phyloP scores from a whole-genome alignment of 2,329 filamentous ascomycete genomes.

The Fusarium lyarnte region DNA sequence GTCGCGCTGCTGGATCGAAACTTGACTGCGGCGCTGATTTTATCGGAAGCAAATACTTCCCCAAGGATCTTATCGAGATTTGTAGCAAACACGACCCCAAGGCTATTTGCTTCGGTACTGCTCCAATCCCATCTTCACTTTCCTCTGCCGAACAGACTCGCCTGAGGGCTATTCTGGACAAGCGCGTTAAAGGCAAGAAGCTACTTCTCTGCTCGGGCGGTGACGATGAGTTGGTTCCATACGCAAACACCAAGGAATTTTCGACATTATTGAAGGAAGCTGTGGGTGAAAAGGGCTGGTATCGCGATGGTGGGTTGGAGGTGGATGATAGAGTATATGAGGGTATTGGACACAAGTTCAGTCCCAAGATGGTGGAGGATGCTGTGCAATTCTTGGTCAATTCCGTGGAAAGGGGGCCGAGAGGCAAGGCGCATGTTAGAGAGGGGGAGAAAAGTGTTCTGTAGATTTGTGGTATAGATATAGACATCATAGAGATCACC shows the following conservation, averaged over 20 bases:
- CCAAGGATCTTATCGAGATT: slow-evolving; percentile 69
- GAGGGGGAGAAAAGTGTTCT: slow-evolving; percentile 44
- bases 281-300: slow-evolving; percentile 56
- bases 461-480: slow-evolving; percentile 6
- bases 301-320: slow-evolving; percentile 63
- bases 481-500: slow-evolving; percentile 40
- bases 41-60: slow-evolving; percentile 82
- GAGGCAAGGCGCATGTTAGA: slow-evolving; percentile 40
- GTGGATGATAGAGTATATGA: slow-evolving; percentile 75
- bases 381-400: slow-evolving; percentile 70
- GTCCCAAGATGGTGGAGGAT: slow-evolving; percentile 71
- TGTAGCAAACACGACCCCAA: slow-evolving; percentile 78
- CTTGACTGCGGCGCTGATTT: slow-evolving; percentile 69
- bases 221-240: slow-evolving; percentile 78
- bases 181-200: slow-evolving; percentile 67
- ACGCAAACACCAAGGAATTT: slow-evolving; percentile 67
- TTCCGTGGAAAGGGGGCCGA: slow-evolving; percentile 50
- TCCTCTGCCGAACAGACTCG: slow-evolving; percentile 54
- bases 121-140: slow-evolving; percentile 46
- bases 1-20: slow-evolving; percentile 77
- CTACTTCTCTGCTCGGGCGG: slow-evolving; percentile 73
- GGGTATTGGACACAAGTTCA: slow-evolving; percentile 76
- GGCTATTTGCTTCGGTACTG: slow-evolving; percentile 72
- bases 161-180: slow-evolving; percentile 57
- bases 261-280: slow-evolving; percentile 69